phyloP scores from a whole-genome alignment of 2,329 filamentous ascomycete species.

The Arthrobotrys megalospora region DNA sequence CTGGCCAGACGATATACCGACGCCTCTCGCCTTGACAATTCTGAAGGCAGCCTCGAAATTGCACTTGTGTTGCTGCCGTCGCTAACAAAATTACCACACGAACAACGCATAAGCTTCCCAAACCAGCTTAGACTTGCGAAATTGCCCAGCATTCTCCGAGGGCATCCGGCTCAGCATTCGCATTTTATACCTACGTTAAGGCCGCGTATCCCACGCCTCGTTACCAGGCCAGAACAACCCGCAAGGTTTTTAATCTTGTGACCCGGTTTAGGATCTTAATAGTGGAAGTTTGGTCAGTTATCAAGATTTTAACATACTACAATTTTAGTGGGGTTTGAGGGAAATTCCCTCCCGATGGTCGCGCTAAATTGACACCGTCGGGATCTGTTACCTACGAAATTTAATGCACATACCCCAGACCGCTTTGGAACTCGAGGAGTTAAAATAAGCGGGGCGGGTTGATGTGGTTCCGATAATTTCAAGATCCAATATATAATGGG shows the following conservation, averaged over 20 bases:
- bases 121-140: conserved; percentile 27
- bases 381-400: conserved; percentile 21
- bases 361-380: conserved; percentile 22
- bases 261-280: conserved; percentile 10
- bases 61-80: conserved; percentile 3
- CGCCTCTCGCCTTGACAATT: conserved; percentile 10
- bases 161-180: conserved; percentile 26
- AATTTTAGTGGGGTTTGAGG: conserved; percentile 11
- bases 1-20: not conserved
- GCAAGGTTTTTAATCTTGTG: not conserved
- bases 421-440: conserved; percentile 25
- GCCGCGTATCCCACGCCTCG: conserved; percentile 20
- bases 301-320: not conserved
- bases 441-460: conserved; percentile 20
- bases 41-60: conserved; percentile 24
- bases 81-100: conserved; percentile 50
- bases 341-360: conserved; percentile 19
- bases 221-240: not conserved
- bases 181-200: conserved; percentile 8
- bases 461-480: conserved; percentile 7
- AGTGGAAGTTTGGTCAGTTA: not conserved
- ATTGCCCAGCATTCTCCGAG: conserved; percentile 34
- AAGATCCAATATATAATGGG: conserved; percentile 37
- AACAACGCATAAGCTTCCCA: conserved; percentile 49
- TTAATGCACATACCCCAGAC: conserved; percentile 33